Evolutionary conservation across 768 basidiomycete species (phyloP), one percentile per base, ranked within the genome.

Genomic region (Psilocybe sp.): DNA sequence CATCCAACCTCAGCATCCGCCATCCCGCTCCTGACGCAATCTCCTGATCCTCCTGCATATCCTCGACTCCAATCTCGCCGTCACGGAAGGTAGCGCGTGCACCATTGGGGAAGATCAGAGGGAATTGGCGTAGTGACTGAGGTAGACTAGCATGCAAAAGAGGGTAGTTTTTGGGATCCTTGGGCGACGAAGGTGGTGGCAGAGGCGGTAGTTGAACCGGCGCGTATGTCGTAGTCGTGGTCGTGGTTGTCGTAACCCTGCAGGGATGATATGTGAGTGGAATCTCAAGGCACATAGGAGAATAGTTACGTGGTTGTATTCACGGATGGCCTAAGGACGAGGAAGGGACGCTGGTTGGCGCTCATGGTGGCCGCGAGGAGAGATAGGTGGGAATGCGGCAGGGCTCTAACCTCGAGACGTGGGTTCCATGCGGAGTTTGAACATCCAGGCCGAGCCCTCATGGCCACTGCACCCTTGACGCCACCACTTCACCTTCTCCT

Each of bases 201-300:
- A 92, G 68, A 7, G 85, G 69, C 1, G 91, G 91, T 2, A 93
- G 65, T 35, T 82, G 85, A 54, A 93, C 91, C n/a, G 91, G 91
- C 48, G 91, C 86, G 71, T 93, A 92, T 10, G 86, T 83, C 2
- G 92, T 93, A 1, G 91, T 93, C 1, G 92, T 93, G 0, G 89
- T 91, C 1, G 92, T 93, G n/a, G 88, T 92, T 43, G 91, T 93
- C 59, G 90, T 86, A 60, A 93, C 89, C 47, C 91, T 93, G 62
- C 23, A 28, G 34, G 57, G 37, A 55, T 51, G 52, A 56, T 44
- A 49, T 52, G 57, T 59, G 54, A 64, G 47, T 63, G 60, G 50
- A 64, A 52, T 49, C 48, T 35, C 39, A 48, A 20, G n/a, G 8
- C 23, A 44, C 19, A 10, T 20, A 28, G 4, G 52, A 46, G 23